A percentile compares a stretch with the other conserved stretches of the same genome.
These are phyloP conservation scores for Paramyrothecium roridum DNA, from an alignment of 2,329 filamentous ascomycete species.

Conservation along the genomic window DNA sequence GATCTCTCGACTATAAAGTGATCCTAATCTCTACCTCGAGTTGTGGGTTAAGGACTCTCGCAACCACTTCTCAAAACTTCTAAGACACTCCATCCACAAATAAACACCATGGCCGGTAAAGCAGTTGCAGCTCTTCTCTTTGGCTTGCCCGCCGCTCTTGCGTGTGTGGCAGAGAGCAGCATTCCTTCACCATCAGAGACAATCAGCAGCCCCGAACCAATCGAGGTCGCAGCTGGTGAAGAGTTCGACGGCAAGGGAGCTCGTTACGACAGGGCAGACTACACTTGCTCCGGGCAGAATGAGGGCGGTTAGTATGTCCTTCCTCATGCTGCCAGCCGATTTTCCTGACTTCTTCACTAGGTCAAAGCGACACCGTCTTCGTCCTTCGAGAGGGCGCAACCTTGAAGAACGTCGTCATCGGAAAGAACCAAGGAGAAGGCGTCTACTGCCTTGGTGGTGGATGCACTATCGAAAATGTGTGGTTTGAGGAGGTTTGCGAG, in stretches of 20 bases:
- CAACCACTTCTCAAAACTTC: no score
- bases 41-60: no score
- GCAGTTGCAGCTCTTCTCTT: neutral
- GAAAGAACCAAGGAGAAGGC: slow-evolving; percentile 39
- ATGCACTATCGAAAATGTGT: slow-evolving; percentile 38
- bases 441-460: slow-evolving; percentile 38
- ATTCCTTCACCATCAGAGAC: neutral
- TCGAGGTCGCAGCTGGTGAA: neutral
- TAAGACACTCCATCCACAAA: no score
- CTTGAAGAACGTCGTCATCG: slow-evolving; percentile 43
- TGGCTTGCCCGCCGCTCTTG: neutral
- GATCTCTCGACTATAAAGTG: no score
- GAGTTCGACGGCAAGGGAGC: neutral
- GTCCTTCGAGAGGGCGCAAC: slow-evolving; percentile 37
- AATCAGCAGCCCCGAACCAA: neutral
- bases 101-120: neutral
- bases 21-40: no score
- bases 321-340: no score
- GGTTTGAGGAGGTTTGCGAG: slow-evolving; percentile 37
- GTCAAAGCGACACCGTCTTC: slow-evolving; percentile 21
- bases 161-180: neutral
- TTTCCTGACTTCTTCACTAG: neutral
- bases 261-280: neutral
- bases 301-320: neutral
- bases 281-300: neutral